A percentile compares a stretch with the other conserved stretches of the same genome.
Conservation (phyloP, 805 yeast genomes). For the Hanseniaspora vineae region DNA sequence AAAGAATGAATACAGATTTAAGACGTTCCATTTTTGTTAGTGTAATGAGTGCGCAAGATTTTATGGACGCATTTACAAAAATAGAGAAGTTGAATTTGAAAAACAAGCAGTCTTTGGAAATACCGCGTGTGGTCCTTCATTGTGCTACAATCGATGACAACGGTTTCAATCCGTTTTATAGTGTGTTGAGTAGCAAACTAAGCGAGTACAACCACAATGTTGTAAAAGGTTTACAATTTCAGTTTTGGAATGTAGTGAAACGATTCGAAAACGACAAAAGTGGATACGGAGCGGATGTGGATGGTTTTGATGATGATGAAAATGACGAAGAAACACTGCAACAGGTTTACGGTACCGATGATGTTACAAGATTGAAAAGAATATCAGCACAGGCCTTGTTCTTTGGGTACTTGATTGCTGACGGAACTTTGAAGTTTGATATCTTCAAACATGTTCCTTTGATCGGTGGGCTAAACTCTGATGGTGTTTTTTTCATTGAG, state of each 20-base stretch:
- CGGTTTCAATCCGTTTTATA: conserved; percentile 81
- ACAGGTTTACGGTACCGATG: conserved; percentile 30
- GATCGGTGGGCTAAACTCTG: conserved; percentile 46
- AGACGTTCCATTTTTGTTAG: conserved; percentile 90
- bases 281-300: conserved; percentile 25
- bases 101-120: conserved; percentile 70
- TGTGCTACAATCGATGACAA: conserved; percentile 70
- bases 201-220: conserved; percentile 56
- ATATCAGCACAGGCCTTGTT: conserved; percentile 67
- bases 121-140: conserved; percentile 73
- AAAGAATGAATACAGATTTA: conserved; percentile 90
- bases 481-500: conserved; percentile 59
- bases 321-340: conserved; percentile 19
- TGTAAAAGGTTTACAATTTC: conserved; percentile 77
- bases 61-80: conserved; percentile 72
- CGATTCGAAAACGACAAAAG: conserved; percentile 47
- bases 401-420: conserved; percentile 64
- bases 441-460: conserved; percentile 63
- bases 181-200: conserved; percentile 60
- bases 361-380: conserved; percentile 42
- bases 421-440: conserved; percentile 62
- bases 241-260: conserved; percentile 75
- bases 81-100: conserved; percentile 70
- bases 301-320: conserved; percentile 17
- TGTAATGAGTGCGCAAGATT: conserved; percentile 91